Percentiles rank a stretch among this genome's conserved stretches.
phyloP scores from a whole-genome alignment of 805 yeast species.

The Nakazawaea sp. region DNA sequence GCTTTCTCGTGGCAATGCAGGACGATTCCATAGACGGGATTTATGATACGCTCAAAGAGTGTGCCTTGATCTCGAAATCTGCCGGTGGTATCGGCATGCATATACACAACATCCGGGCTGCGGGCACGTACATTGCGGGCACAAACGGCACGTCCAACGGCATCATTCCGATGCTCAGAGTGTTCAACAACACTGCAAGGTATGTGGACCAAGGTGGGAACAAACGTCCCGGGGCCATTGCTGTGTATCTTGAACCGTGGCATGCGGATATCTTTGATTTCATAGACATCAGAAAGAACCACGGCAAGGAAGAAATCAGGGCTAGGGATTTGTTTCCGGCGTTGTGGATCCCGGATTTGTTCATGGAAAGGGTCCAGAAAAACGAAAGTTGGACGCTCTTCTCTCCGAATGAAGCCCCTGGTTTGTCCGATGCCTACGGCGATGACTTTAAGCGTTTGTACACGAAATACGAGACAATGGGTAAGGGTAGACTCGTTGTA shows the following conservation, averaged over 20 bases:
- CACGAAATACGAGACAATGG: constrained; percentile 43
- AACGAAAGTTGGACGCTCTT: constrained; percentile 52
- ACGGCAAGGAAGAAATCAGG: constrained; percentile 57
- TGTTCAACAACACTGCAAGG: constrained; percentile 56
- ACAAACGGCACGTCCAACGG: constrained; percentile 61
- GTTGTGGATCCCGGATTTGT: constrained; percentile 56
- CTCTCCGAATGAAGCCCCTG: constrained; percentile 55
- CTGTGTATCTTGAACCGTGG: constrained; percentile 58
- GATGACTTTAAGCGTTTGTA: constrained; percentile 48
- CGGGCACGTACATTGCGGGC: constrained; percentile 57
- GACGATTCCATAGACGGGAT: constrained; percentile 61
- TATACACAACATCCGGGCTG: constrained; percentile 50
- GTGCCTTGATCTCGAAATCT: constrained; percentile 55
- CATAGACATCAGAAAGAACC: constrained; percentile 53
- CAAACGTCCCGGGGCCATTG: constrained; percentile 61
- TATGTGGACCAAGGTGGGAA: constrained; percentile 64
- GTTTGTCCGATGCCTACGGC: constrained; percentile 47
- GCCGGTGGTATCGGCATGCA: constrained; percentile 63
- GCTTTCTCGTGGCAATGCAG: constrained; percentile 57
- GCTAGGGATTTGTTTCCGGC: constrained; percentile 61
- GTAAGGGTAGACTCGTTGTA: constrained; percentile 40
- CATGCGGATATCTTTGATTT: constrained; percentile 54
- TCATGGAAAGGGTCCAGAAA: constrained; percentile 53
- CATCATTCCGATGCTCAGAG: constrained; percentile 56
- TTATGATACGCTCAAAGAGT: constrained; percentile 52